Percentiles rank a stretch among this genome's conserved stretches.
Evolutionary conservation across 2,329 filamentous ascomycete species (phyloP).

Genomic region (Colletotrichum sublineola): DNA sequence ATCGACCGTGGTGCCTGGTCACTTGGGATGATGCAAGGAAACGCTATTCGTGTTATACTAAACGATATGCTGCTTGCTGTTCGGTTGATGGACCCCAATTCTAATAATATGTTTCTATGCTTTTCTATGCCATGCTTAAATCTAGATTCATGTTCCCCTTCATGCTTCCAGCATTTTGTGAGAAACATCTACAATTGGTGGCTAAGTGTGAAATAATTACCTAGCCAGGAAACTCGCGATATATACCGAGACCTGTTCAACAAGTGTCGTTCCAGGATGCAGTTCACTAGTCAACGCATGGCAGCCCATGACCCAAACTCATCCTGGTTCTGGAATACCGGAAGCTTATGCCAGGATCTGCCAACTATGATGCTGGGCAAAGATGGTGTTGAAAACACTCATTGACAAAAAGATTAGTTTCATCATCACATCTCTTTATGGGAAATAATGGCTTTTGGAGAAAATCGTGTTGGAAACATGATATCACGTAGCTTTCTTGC

Average conservation of each 20-base stretch:
- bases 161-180: neutral
- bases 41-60: neutral
- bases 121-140: neutral
- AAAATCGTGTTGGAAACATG: neutral
- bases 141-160: neutral
- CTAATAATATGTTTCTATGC: neutral
- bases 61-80: neutral
- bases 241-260: no score
- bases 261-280: neutral
- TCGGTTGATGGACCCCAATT: neutral
- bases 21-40: neutral
- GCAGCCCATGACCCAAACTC: neutral
- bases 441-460: no score
- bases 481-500: neutral
- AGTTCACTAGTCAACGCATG: neutral
- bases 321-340: neutral
- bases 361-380: neutral
- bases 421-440: no score
- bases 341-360: neutral
- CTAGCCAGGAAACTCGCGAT: neutral
- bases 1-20: neutral
- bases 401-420: neutral
- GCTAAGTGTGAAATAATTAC: no score
- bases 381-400: neutral
- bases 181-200: accelerated